Base-by-base conservation (phyloP, 192 early-diverging fungal genomes). In the Haplosporangium gracile region DNA sequence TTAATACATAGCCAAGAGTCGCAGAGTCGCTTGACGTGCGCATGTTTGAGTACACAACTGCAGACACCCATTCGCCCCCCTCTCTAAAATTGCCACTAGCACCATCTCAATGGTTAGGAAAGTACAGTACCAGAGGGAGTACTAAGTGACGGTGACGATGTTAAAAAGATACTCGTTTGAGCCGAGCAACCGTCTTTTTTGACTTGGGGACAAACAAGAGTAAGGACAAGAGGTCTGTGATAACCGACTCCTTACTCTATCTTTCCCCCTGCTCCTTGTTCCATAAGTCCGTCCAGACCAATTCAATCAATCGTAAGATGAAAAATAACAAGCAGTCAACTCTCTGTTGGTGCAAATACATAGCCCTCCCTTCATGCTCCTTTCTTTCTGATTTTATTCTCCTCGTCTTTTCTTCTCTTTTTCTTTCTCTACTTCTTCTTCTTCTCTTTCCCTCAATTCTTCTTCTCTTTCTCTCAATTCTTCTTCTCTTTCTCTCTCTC, bases 71-170 rank as follows among this genome's bases (percentile, higher is more conserved):
- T 65, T 65, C 26, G 29, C 26, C 60, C 26, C 26, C 13, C 29
- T 15, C 26, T 65, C 60, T 65, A 65, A 65, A 65, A 32, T 65
- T 65, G 60, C 60, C 13, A 65, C 60, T 65, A 65, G 55, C 55
- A 57, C n/a, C 55, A 57, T 26, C 24, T n/a, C 22, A 60, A 60
- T 60, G 43, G 3, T 53, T 53, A 5, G 57, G 7, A 57, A n/a
- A n/a, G 16, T 20, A 36, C 42, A 8, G 42, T 57, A 57, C 55
- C n/a, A 9, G 24, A 65, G 29, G 11, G 60, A 65, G 60, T 65
- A 65, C 60, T 18, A 57, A 10, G n/a, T 57, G 51, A 55, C 20
- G 51, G 26, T 26, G n/a, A 26, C n/a, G 26, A 65, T 32, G 60
- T 32, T 5, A 18, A 18, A 51, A 22, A 51, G 49, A 18, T 51